Evolutionary conservation across 192 early-diverging fungal species (phyloP).

Genomic region (Rhizoclosmatium sp.): DNA sequence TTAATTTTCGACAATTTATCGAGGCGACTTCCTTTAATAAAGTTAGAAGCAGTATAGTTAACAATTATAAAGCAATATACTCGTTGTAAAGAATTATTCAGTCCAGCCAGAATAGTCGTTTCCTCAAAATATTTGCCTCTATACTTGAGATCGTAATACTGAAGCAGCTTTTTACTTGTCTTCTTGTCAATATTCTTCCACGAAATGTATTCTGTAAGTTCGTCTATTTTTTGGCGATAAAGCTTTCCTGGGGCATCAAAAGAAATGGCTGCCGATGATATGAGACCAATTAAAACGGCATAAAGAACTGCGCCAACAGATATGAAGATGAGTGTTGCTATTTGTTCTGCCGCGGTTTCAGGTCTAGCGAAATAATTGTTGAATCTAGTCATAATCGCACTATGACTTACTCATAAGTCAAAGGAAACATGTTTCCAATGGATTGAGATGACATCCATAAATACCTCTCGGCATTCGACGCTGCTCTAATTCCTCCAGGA

Average conservation of each 20-base stretch:
- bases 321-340: background rate
- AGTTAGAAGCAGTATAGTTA: background rate
- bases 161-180: constrained; percentile 31
- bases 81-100: constrained; percentile 39
- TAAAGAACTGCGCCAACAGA: constrained; percentile 13
- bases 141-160: constrained; percentile 38
- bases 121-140: constrained; percentile 39
- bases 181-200: constrained; percentile 28
- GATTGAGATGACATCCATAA: constrained; percentile 7
- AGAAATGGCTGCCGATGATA: constrained; percentile 23
- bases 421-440: constrained; percentile 13
- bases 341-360: constrained; percentile 8
- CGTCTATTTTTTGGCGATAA: constrained; percentile 43
- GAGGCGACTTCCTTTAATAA: constrained; percentile 29
- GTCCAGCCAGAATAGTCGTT: constrained; percentile 20
- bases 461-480: background rate
- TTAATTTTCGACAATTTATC: constrained; percentile 36
- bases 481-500: background rate
- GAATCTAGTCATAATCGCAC: background rate
- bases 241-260: constrained; percentile 18
- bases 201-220: constrained; percentile 38
- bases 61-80: background rate
- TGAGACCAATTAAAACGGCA: constrained; percentile 27
- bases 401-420: background rate
- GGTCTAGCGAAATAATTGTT: background rate